Evolutionary conservation across 495 filamentous ascomycete genomes (phyloP), one percentile per base, ranked within the genome.

Genomic region (Amorphotheca resinae): DNA sequence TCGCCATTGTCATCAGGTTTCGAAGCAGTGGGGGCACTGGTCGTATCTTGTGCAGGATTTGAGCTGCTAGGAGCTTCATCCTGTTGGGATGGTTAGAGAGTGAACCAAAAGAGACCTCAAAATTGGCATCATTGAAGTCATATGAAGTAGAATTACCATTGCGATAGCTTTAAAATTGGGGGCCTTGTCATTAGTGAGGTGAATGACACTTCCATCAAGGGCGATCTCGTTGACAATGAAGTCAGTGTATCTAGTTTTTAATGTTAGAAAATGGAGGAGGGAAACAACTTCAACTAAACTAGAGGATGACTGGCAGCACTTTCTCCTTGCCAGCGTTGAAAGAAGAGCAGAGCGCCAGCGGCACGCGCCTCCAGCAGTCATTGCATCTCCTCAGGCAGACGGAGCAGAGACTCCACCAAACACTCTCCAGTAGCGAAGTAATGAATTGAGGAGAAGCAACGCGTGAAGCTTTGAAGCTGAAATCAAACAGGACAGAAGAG

Each of bases 211-310:
- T 9, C 87, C 89, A 56, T 79, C 72, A 9, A 77, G 79, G 11
- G 71, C 60, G 50, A 98, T 91, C 64, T 98, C 91, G 58, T 95
- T 86, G 44, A 98, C 91, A 37, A 89, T 64, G 60, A 98, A 98
- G 58, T 98, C 91, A 11, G 88, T 93, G 62, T 87, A 98, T 51
- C 86, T 91, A 46, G 20, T 35, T 11, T 1, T 21, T 39, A 4
- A 34, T 14, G 38, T 42, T 46, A 50, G 41, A 4, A 32, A 22
- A n/a, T 34, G 35, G n/a, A n/a, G n/a, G n/a, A n/a, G n/a, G n/a
- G n/a, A n/a, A 9, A n/a, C n/a, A n/a, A n/a, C n/a, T n/a, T n/a
- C n/a, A n/a, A n/a, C n/a, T n/a, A 32, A 38, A 9, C 20, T 21
- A 38, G n/a, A 17, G 18, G 12, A 7, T 9, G 33, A 2, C 2